Conservation (phyloP, 1,139 yeast species). For the Geotrichum carabidarum region DNA sequence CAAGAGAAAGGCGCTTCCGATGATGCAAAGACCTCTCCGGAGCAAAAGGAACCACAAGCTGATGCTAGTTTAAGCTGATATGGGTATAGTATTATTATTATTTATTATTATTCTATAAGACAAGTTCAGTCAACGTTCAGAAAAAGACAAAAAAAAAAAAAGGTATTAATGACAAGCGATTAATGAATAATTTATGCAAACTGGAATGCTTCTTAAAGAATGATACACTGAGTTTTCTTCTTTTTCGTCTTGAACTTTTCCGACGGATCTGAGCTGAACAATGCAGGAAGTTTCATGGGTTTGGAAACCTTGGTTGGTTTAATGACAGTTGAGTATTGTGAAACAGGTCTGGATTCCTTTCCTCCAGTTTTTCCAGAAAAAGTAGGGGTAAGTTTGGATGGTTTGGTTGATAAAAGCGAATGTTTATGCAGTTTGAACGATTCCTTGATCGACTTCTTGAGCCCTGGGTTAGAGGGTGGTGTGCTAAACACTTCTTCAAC, state of each 20-base stretch:
- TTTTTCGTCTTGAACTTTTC: neutral
- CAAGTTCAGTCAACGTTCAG: neutral
- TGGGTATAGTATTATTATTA: neutral
- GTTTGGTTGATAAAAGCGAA: neutral
- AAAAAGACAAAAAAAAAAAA: neutral
- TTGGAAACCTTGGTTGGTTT: neutral
- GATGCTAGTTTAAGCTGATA: neutral
- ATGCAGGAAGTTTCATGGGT: neutral
- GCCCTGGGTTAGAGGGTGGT: neutral
- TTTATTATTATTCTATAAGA: neutral
- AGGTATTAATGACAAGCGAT: neutral
- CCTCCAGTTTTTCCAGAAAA: too few relatives aligned
- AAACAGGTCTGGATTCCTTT: too few relatives aligned
- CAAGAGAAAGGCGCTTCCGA: neutral
- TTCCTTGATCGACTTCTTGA: neutral
- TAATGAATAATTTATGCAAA: neutral
- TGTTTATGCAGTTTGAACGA: conserved; percentile 5
- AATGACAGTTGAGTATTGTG: neutral
- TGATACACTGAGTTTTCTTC: conserved; percentile 6
- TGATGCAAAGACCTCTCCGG: neutral
- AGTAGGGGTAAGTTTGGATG: neutral
- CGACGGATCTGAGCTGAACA: neutral
- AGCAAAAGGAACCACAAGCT: neutral
- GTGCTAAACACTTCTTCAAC: conserved; percentile 9
- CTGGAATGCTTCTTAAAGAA: neutral